Evolutionary conservation across 2,329 filamentous ascomycete species (phyloP), one percentile per base, ranked within the genome.

Genomic region (Colletotrichum abscissum): DNA sequence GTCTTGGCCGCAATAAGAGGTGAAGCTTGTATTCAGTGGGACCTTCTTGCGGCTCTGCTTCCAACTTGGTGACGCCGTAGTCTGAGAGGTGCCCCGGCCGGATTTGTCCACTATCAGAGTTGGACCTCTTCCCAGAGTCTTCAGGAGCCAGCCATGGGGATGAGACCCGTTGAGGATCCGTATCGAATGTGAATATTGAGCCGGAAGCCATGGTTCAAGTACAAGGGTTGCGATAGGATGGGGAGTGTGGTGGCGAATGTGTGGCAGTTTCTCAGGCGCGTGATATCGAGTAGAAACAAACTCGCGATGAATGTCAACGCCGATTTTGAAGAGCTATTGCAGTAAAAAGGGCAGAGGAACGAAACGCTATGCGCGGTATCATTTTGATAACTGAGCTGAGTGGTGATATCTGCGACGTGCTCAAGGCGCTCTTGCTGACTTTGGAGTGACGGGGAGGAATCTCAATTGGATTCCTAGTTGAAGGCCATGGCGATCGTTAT

Each of bases 21-120:
- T 98, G 97, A 56, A 99, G 85, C 82, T 99, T 99, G 84, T 99
- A 99, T 83, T 99, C 97, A 0, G 94, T 97, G 22, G 97, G 95
- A 0, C 97, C 97, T 75, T 97, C 93, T 80, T 98, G 95, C 6
- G 96, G 96, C 81, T 99, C 97, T 14, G 96, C 92, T 75, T 95
- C 92, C 19, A 99, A 85, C 78, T 92, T 94, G 57, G 92, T 93
- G 58, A 97, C 90, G 1, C 88, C 90, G 80, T 91, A 92, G 68
- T 92, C 89, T 5, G 87, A 87, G 14, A 90, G 83, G 8, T 87
- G 77, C n/a, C 84, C 85, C 6, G 84, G 79, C 66, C 81, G 81
- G 24, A 79, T 76, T 73, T 74, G 73, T 74, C 75, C 77, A 62
- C 77, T 75, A 57, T 79, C 75, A 65, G 62, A 71, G 5, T 76